phyloP scores from a whole-genome alignment of 1,284 basidiomycete species.

The Papiliotrema nemorosa region DNA sequence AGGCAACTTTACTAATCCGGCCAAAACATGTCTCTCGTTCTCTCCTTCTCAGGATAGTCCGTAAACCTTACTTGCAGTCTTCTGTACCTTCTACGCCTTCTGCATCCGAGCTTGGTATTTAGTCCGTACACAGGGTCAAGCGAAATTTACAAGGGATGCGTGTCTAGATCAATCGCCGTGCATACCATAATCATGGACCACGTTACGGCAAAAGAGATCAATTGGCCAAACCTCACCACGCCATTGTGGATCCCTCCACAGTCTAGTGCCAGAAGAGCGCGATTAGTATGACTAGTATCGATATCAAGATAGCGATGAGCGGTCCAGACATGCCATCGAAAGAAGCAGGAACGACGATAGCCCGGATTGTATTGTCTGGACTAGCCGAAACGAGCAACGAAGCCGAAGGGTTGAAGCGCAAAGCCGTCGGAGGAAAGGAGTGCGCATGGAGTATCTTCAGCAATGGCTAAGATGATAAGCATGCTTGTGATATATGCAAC shows the following conservation, averaged over 20 bases:
- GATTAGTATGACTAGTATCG: constrained; percentile 10
- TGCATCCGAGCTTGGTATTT: too few species aligned
- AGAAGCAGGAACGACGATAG: constrained; percentile 66
- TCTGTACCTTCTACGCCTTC: too few species aligned
- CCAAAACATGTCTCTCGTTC: neutral
- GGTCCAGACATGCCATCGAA: constrained; percentile 21
- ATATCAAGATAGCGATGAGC: constrained; percentile 9
- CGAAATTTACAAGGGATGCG: too few species aligned
- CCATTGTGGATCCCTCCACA: too few species aligned
- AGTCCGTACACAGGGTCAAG: too few species aligned
- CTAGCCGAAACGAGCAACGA: constrained; percentile 85
- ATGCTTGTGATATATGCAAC: too few species aligned
- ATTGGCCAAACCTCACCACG: too few species aligned
- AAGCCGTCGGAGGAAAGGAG: constrained; percentile 86
- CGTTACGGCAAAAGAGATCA: too few species aligned
- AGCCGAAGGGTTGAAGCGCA: constrained; percentile 80
- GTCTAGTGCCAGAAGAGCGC: too few species aligned
- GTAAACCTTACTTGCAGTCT: neutral
- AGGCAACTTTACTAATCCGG: neutral
- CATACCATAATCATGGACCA: too few species aligned
- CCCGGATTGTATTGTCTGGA: constrained; percentile 82
- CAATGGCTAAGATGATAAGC: constrained; percentile 60
- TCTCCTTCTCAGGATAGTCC: neutral
- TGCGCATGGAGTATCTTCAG: constrained; percentile 87
- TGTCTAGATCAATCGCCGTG: too few species aligned